These are phyloP conservation scores for Heimioporus sp. DNA, from an alignment of 768 basidiomycete genomes.

Conservation along the genomic window DNA sequence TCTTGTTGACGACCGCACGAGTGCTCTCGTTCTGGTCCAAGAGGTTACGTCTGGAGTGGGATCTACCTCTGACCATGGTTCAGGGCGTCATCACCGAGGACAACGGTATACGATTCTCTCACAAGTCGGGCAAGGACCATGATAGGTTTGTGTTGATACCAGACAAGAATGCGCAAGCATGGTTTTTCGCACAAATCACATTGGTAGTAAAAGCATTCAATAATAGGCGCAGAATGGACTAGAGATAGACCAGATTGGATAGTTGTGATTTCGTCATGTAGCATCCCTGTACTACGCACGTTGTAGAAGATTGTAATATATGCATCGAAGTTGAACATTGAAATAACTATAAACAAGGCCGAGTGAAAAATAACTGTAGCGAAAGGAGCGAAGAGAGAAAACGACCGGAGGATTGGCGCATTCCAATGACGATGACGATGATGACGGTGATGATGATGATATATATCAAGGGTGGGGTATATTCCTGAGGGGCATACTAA, in stretches of 20 bases:
- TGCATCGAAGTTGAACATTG: slow-evolving; percentile 25
- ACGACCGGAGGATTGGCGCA: slow-evolving; percentile 10
- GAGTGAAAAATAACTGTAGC: slow-evolving; percentile 17
- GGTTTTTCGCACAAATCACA: slow-evolving; percentile 80
- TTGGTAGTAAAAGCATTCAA: slow-evolving; percentile 78
- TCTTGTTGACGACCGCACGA: slow-evolving; percentile 74
- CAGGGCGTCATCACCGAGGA: slow-evolving; percentile 89
- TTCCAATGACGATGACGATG: slow-evolving; percentile 18
- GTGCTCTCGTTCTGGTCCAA: slow-evolving; percentile 85
- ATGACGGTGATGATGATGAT: slow-evolving; percentile 15
- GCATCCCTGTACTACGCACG: slow-evolving; percentile 24
- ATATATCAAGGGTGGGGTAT: slow-evolving; percentile 25
- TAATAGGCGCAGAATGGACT: slow-evolving; percentile 69
- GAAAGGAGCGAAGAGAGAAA: slow-evolving; percentile 18
- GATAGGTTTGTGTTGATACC: slow-evolving; percentile 77
- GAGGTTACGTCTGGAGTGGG: slow-evolving; percentile 87
- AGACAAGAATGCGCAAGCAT: slow-evolving; percentile 69
- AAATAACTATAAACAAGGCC: slow-evolving; percentile 22
- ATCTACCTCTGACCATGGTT: slow-evolving; percentile 82
- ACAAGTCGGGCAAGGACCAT: slow-evolving; percentile 72
- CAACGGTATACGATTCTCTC: slow-evolving; percentile 83
- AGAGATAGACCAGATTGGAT: slow-evolving; percentile 15
- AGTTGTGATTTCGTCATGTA: slow-evolving; percentile 20
- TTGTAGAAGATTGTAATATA: slow-evolving; percentile 21
- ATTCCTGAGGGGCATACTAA: slow-evolving; percentile 20